Evolutionary conservation across 257 asterid genomes (phyloP), one percentile per base, ranked within the genome.

Genomic region (Jacaranda mimosifolia): DNA sequence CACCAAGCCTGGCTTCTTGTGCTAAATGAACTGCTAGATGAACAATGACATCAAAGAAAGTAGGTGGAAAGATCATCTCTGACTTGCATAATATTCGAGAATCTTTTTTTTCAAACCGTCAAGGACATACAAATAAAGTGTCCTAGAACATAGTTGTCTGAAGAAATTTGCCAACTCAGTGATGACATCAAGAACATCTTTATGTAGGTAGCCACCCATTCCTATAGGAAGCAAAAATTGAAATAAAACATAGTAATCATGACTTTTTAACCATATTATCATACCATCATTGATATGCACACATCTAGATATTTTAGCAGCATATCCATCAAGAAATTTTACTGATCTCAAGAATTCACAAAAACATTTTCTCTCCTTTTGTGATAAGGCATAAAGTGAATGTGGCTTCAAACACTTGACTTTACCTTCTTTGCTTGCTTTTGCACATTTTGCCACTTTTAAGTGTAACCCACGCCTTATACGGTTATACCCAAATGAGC

Each of bases 321-420:
- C 64, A 75, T 63, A 75, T 14, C 79, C 79, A 46, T 64, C 19
- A 0, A 63, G 48, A 43, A 60, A 62, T 43, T 63, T 74, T 21
- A 74, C 13, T 5, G 26, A 32, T 17, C 42, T 72, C 4, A 72
- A 32, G 17, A 72, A 72, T 21, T 56, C 53, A 21, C 68, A 72
- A 58, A 46, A 46, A 2, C 14, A 9, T 46, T 46, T 7, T 46
- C 12, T 46, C 8, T 10, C 52, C 52, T 46, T 46, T 8, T 46
- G n/a, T 9, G 52, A 46, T 7, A 46, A 10, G 14, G 11, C 8
- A 10, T 7, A 46, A 6, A 46, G 12, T 10, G 52, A 8, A 46
- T 46, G 52, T 10, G 52, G 14, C 12, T 46, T 46, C 13, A 46
- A 46, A 46, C 52, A 46, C 52, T 7, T 46, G 8, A 46, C 12